Evolutionary conservation across 2,329 filamentous ascomycete genomes (phyloP), one percentile per base, ranked within the genome.

Genomic region (Cordyceps javanica): DNA sequence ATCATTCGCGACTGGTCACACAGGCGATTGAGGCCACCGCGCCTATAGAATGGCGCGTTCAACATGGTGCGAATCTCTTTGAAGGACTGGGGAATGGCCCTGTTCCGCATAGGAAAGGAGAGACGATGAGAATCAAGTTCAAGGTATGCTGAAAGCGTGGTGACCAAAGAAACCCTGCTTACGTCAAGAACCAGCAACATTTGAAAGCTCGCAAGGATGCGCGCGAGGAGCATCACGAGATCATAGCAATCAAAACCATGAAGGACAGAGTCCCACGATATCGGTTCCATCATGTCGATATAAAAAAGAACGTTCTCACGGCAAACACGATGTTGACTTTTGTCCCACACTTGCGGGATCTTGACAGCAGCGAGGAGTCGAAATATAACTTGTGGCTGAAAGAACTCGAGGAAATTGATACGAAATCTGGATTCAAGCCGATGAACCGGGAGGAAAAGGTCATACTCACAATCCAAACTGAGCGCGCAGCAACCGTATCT

Each of bases 241-340:
- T 79, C 5, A 64, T 73, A n/a, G 71, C 75, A 62, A 75, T 82
- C 61, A 77, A 77, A 62, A 78, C 80, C 2, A 72, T 77, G 57
- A 75, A 74, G 61, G 73, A 77, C 21, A 72, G 76, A n/a, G 81
- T 83, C 9, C 82, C 82, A n/a, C 70, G 71, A 26, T 85, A 85
- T 64, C 73, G 78, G 30, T 84, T 83, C 61, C 82, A 85, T 62
- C 80, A 84, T 59, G 78, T 84, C 38, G 79, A 83, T 64, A 82
- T 85, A 53, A 75, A 73, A 65, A 82, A 80, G 65, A 85, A 84
- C 57, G 77, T 85, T 36, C 72, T 84, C 30, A 82, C 82, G 0
- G 80, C 81, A 3, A 82, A 83, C 64, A 83, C 81, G 1, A 81
- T 82, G 73, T 72, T 84, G 55, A 82, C 79, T 32, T 85, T 83